A percentile compares a stretch with the other conserved stretches of the same genome.
Conservation (phyloP, 2,329 filamentous ascomycete species). For the Fusarium sp. region DNA sequence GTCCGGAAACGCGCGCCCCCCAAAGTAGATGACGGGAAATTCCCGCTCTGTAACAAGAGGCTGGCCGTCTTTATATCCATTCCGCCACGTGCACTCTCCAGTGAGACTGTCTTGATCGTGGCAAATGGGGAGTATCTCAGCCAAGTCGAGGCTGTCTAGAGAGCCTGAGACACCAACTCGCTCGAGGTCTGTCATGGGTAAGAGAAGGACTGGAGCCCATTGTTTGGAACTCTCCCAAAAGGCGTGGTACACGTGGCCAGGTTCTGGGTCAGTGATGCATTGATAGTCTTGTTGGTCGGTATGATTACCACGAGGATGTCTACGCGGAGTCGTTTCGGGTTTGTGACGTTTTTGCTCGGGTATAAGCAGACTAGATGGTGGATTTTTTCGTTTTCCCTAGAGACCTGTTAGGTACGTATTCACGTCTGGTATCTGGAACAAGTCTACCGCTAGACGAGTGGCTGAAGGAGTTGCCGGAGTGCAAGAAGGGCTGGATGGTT, state of each 20-base stretch:
- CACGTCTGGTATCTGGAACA: background rate
- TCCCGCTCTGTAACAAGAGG: constrained; percentile 15
- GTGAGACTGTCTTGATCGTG: background rate
- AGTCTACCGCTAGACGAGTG: background rate
- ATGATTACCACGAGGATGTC: background rate
- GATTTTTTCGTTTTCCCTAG: background rate
- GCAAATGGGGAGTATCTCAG: background rate
- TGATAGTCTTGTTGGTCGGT: background rate
- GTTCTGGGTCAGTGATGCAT: background rate
- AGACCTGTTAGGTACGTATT: background rate
- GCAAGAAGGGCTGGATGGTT: background rate
- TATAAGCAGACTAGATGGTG: background rate
- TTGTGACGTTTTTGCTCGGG: background rate
- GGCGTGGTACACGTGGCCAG: background rate
- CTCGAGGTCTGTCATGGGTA: constrained; percentile 4
- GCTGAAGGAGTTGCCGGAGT: background rate
- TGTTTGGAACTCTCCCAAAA: constrained; percentile 3
- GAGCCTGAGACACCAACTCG: background rate
- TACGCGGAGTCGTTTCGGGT: background rate
- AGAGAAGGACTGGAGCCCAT: constrained; percentile 2
- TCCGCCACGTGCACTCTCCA: constrained; percentile 7
- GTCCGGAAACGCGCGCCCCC: constrained; percentile 29
- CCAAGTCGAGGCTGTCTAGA: background rate
- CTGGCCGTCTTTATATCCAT: constrained; percentile 20
- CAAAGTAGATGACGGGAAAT: constrained; percentile 39